A percentile compares a stretch with the other conserved stretches of the same genome.
Conservation (phyloP, 164 flowering plant genomes). For the Buxus sempervirens region DNA sequence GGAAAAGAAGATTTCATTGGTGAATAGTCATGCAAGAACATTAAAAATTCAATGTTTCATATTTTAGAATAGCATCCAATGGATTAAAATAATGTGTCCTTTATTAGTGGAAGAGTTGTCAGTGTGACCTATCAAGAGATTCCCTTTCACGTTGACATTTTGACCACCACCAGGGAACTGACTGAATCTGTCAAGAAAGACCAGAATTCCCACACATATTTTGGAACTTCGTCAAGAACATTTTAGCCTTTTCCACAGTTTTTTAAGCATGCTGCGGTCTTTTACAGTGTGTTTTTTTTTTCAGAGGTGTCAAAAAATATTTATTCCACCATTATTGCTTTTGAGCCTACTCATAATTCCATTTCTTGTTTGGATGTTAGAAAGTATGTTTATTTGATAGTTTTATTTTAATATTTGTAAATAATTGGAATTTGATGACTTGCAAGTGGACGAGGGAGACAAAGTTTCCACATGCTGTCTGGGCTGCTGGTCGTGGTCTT, state of each 20-base stretch:
- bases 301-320: background rate
- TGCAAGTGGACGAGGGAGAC: slow-evolving; percentile 85
- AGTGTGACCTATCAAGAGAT: too few species aligned
- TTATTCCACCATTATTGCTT: background rate
- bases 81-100: too few species aligned
- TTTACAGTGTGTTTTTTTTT: background rate
- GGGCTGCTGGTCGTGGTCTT: slow-evolving; percentile 99
- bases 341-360: background rate
- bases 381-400: background rate
- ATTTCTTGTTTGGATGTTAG: background rate
- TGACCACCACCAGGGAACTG: too few species aligned
- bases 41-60: too few species aligned
- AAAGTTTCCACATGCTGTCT: slow-evolving; percentile 93
- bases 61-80: too few species aligned
- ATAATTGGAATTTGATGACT: slow-evolving; percentile 12
- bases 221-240: background rate
- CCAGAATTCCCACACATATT: too few species aligned
- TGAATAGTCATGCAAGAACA: too few species aligned
- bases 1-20: too few species aligned
- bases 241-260: too few species aligned
- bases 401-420: slow-evolving; percentile 2
- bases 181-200: too few species aligned
- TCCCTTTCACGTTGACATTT: too few species aligned
- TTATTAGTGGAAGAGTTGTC: too few species aligned
- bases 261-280: background rate